Conservation (phyloP, 257 asterid genomes). For the Gynochthodes officinalis region DNA sequence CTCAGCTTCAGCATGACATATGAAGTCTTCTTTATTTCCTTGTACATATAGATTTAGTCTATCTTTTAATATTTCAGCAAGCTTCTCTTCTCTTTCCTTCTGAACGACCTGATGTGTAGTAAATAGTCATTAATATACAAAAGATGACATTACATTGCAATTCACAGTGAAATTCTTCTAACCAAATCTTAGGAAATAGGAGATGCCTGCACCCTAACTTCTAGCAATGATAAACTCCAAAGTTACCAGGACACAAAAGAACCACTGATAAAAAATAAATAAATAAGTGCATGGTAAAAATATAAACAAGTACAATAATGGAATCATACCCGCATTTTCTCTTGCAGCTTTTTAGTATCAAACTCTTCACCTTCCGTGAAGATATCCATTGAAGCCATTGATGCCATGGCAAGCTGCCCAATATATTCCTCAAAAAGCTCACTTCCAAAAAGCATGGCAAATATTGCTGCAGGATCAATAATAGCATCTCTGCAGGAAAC, state of each 20-base stretch:
- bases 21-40: conserved; percentile 84
- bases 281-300: background rate
- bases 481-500: conserved; percentile 74
- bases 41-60: conserved; percentile 81
- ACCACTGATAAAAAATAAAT: background rate
- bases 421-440: conserved; percentile 98
- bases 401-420: conserved; percentile 99
- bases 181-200: background rate
- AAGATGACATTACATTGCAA: background rate
- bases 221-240: conserved; percentile 3
- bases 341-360: conserved; percentile 85
- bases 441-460: conserved; percentile 99
- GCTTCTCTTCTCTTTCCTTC: conserved; percentile 97
- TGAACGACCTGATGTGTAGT: conserved; percentile 57
- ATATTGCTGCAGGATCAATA: conserved; percentile 97
- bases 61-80: conserved; percentile 69
- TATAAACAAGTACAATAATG: background rate
- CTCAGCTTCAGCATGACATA: conserved; percentile 74
- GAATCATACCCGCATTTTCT: conserved; percentile 82
- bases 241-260: background rate
- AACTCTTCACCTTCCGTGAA: conserved; percentile 78
- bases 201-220: background rate
- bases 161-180: background rate
- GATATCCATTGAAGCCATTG: conserved; percentile 94
- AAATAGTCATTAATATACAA: background rate